Evolutionary conservation across 2,329 filamentous ascomycete genomes (phyloP).

Genomic region (Claviceps cyperi): DNA sequence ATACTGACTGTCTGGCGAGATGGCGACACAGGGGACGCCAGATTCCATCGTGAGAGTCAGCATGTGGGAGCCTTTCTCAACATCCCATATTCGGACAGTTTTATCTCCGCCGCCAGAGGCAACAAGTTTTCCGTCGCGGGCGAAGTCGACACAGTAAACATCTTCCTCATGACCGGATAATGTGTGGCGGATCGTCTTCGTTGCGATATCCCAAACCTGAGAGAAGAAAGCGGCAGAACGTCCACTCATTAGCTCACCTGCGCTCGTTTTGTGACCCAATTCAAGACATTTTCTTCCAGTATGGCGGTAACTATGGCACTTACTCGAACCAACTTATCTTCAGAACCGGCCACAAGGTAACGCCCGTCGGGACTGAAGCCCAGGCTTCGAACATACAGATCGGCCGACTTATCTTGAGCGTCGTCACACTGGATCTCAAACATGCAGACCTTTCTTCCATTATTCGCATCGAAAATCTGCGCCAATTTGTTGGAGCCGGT

Average conservation of each 20-base stretch:
- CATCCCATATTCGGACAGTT: conserved; percentile 92
- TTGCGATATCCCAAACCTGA: conserved; percentile 87
- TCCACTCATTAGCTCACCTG: conserved; percentile 6
- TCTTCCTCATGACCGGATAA: conserved; percentile 98
- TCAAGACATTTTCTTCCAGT: too few species aligned
- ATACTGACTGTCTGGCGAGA: conserved; percentile 86
- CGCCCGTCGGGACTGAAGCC: conserved; percentile 96
- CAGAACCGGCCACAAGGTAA: conserved; percentile 86
- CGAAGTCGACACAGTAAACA: conserved; percentile 93
- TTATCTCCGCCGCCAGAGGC: conserved; percentile 90
- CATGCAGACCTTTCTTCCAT: conserved; percentile 75
- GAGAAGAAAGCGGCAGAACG: background rate
- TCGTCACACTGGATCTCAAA: conserved; percentile 61
- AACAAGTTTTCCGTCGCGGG: conserved; percentile 82
- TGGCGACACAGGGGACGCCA: conserved; percentile 92
- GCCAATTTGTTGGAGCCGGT: conserved; percentile 97
- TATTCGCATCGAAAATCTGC: conserved; percentile 93
- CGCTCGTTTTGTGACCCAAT: too few species aligned
- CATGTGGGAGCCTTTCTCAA: conserved; percentile 68
- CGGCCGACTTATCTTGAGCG: conserved; percentile 65
- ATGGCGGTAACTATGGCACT: conserved; percentile 20
- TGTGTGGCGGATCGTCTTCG: conserved; percentile 71
- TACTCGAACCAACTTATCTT: conserved; percentile 93
- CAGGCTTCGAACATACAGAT: conserved; percentile 92
- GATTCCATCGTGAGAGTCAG: conserved; percentile 86